Conservation (phyloP, 306 rosid genomes). For the Prunus salicina region DNA sequence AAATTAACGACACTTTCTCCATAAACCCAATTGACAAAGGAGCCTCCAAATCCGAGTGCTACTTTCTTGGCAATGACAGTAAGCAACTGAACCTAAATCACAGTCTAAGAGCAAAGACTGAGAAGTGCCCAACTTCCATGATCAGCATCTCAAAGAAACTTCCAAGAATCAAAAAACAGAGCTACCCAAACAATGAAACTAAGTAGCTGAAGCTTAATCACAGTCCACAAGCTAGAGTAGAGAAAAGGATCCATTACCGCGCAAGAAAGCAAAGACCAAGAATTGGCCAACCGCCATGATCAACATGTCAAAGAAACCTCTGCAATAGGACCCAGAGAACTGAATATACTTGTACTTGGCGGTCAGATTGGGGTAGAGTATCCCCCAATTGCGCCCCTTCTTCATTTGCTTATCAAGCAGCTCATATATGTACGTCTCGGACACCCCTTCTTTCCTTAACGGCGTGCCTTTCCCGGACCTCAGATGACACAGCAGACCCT, state of each 20-base stretch:
- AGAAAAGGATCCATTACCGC: constrained; percentile 1
- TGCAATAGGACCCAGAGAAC: constrained; percentile 38
- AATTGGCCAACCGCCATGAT: constrained; percentile 10
- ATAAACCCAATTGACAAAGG: not conserved
- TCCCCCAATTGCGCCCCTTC: constrained; percentile 60
- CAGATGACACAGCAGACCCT: constrained; percentile 57
- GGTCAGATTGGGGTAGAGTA: constrained; percentile 61
- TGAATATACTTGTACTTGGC: constrained; percentile 51
- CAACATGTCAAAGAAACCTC: not conserved
- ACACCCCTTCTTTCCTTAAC: constrained; percentile 60
- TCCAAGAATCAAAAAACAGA: not conserved
- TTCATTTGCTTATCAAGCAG: constrained; percentile 53
- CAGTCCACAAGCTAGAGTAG: not conserved
- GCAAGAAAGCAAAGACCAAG: constrained; percentile 19
- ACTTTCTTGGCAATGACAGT: not conserved
- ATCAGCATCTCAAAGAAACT: no score
- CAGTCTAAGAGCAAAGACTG: not conserved
- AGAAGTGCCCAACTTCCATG: not conserved
- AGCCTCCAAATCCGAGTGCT: not conserved
- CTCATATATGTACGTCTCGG: constrained; percentile 57
- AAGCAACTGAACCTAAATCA: not conserved
- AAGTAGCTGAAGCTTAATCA: not conserved
- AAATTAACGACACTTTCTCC: not conserved
- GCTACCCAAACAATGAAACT: no score
- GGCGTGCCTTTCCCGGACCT: constrained; percentile 69